Conservation (phyloP, 352 stramenopile genomes). For the Globisporangium ultimum region DNA sequence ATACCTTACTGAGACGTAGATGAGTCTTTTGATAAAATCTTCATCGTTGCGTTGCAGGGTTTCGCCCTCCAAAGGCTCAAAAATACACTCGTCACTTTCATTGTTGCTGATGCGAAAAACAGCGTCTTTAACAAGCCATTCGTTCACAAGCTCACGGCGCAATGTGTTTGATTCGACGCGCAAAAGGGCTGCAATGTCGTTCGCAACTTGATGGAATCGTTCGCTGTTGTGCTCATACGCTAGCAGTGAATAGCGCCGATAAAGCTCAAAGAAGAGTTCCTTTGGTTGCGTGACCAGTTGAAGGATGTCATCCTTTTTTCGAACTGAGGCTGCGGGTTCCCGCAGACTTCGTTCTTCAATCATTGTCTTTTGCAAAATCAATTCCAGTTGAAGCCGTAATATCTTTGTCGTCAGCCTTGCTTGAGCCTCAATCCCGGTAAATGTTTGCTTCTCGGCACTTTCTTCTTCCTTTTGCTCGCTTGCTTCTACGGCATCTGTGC, state of each 20-base stretch:
- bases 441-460: slow-evolving; percentile 20
- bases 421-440: slow-evolving; percentile 31
- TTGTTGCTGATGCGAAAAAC: slow-evolving; percentile 15
- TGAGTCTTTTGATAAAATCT: slow-evolving; percentile 24
- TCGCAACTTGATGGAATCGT: slow-evolving; percentile 25
- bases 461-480: slow-evolving; percentile 9
- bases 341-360: slow-evolving; percentile 16
- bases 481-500: slow-evolving; percentile 4
- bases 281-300: slow-evolving; percentile 27
- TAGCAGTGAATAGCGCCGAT: slow-evolving; percentile 33
- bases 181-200: slow-evolving; percentile 29
- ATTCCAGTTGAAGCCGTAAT: slow-evolving; percentile 30
- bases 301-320: slow-evolving; percentile 19
- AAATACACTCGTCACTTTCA: slow-evolving; percentile 19
- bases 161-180: slow-evolving; percentile 22
- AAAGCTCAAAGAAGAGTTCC: slow-evolving; percentile 42
- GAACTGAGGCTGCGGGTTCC: slow-evolving; percentile 13
- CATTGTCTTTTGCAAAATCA: slow-evolving; percentile 25
- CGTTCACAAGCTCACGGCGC: slow-evolving; percentile 35
- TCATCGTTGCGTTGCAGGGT: slow-evolving; percentile 27
- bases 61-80: slow-evolving; percentile 30
- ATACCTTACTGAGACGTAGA: slow-evolving; percentile 24
- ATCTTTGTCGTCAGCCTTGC: slow-evolving; percentile 36
- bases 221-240: slow-evolving; percentile 26
- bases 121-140: slow-evolving; percentile 51